These are phyloP conservation scores for Buxus sempervirens DNA, from an alignment of 164 flowering plant species.

Conservation along the genomic window DNA sequence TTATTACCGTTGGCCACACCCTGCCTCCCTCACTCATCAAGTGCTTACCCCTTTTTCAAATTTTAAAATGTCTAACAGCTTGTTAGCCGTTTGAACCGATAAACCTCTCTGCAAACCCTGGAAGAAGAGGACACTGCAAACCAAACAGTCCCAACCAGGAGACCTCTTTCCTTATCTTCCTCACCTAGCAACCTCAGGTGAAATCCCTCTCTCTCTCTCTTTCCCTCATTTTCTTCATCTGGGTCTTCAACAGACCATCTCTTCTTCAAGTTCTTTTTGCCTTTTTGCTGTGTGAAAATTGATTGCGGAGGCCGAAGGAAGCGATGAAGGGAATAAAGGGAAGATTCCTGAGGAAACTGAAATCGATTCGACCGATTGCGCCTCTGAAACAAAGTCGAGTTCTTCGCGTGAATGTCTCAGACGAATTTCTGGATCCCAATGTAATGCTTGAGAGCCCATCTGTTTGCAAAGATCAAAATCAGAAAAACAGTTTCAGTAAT, in stretches of 20 bases:
- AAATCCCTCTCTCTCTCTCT: slow-evolving; percentile 1
- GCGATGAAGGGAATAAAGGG: slow-evolving; percentile 75
- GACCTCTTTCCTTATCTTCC: not conserved
- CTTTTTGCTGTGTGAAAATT: not conserved
- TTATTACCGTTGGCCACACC: slow-evolving; percentile 20
- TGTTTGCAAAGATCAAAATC: slow-evolving; percentile 16
- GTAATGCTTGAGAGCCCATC: slow-evolving; percentile 5
- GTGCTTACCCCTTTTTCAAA: slow-evolving; percentile 1
- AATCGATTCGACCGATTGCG: slow-evolving; percentile 47
- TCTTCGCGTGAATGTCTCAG: slow-evolving; percentile 48
- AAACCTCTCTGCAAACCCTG: not conserved
- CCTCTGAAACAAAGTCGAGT: slow-evolving; percentile 50
- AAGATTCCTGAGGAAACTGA: slow-evolving; percentile 67
- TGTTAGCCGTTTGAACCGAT: slow-evolving; percentile 22
- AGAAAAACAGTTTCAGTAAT: slow-evolving; percentile 1
- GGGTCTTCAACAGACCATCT: too few species aligned
- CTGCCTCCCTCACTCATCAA: not conserved
- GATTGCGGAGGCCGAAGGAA: slow-evolving; percentile 31
- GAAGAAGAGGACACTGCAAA: not conserved
- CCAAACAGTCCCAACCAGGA: not conserved
- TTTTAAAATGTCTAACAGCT: slow-evolving; percentile 15
- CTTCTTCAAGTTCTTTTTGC: too few species aligned
- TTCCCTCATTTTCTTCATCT: too few species aligned
- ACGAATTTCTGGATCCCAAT: slow-evolving; percentile 30
- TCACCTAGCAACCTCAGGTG: not conserved